Evolutionary conservation across 306 rosid species (phyloP), one percentile per base, ranked within the genome.

Genomic region (Spatholobus suberectus): DNA sequence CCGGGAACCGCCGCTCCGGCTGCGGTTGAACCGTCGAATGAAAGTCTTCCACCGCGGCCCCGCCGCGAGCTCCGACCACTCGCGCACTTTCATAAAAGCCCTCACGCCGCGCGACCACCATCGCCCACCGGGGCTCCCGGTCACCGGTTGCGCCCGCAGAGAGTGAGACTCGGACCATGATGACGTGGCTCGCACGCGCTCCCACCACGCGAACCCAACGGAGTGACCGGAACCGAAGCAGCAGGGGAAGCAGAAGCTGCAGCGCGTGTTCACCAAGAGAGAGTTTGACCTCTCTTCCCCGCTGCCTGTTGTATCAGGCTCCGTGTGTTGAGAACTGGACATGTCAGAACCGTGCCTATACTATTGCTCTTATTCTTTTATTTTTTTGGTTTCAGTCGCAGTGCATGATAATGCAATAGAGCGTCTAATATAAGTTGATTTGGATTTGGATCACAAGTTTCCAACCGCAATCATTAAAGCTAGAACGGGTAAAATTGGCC

Each of bases 41-140:
- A 96, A 94, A 8, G 99, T 96, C 88, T 96, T 96, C 99, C 99
- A 96, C 69, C 85, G 91, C 0, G 98, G 99, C 0, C 99, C 99
- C 7, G 99, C 99, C 21, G 85, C 97, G 65, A 96, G 88, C 92
- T 94, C 99, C 5, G 98, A 92, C 97, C 96, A 88, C 88, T 96
- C 95, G 12, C 98, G 92, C 41, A 89, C 68, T 73, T 89, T 94
- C 91, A 80, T 83, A 78, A 94, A 0, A 3, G 91, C 97, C 84
- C 70, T 85, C 70, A 86, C 0, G 0, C 98, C 97, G 0, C 84
- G 84, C 0, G 87, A 43, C 92, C 94, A 95, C 95, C 94, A 95
- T 1, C 81, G 86, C 3, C 78, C 86, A 34, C 86, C 89, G 76
- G 61, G 6, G 13, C 70, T n/a, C 4, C 55, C 77, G 29, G 78